Percentiles rank a stretch among this genome's conserved stretches.
phyloP scores from a whole-genome alignment of 139 green algal genomes.

The Chara braunii region DNA sequence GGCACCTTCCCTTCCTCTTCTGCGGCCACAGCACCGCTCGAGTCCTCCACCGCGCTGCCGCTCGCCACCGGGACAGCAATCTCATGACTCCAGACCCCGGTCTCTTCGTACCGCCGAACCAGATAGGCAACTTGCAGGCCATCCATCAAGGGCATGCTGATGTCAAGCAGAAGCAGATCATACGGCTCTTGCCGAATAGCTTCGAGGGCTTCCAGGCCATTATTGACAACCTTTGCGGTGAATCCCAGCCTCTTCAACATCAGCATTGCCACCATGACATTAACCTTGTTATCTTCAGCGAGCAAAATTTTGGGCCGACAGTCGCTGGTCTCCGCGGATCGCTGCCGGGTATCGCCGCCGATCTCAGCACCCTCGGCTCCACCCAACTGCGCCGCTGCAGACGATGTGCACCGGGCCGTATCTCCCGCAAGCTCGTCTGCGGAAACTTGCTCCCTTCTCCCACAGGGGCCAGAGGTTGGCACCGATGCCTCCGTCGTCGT shows the following conservation, averaged over 20 bases:
- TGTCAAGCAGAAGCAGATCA: constrained; percentile 30
- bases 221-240: constrained; percentile 10
- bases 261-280: constrained; percentile 33
- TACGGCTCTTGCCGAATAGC: constrained; percentile 7
- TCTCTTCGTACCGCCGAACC: constrained; percentile 24
- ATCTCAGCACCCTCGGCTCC: background rate
- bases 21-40: too few species aligned
- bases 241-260: constrained; percentile 34
- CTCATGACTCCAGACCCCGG: constrained; percentile 14
- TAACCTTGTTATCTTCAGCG: constrained; percentile 24
- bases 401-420: background rate
- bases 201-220: constrained; percentile 25
- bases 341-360: background rate
- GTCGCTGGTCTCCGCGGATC: background rate
- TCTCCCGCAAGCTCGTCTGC: background rate
- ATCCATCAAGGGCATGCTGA: constrained; percentile 37
- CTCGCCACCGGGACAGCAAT: too few species aligned
- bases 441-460: background rate
- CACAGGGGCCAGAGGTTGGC: too few species aligned
- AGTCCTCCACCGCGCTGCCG: too few species aligned
- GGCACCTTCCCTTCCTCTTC: too few species aligned
- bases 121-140: constrained; percentile 20
- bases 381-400: background rate
- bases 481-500: too few species aligned
- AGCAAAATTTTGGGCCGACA: background rate